Base-by-base conservation (phyloP, 768 basidiomycete species). In the Tubosaeta sp. region DNA sequence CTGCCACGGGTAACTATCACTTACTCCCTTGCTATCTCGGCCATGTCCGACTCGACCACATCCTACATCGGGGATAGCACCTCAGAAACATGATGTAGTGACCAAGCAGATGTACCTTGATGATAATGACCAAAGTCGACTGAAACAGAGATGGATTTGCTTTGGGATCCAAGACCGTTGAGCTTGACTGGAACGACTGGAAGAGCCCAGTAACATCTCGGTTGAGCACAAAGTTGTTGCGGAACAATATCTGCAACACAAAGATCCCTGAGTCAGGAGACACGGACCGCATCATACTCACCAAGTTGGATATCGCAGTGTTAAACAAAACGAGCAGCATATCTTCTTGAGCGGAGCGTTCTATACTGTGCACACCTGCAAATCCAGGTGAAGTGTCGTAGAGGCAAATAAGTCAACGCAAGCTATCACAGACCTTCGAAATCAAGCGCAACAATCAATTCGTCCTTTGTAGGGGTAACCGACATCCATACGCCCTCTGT, bases 401-500 rank as follows among this genome's bases (percentile, higher is more conserved):
- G n/a, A n/a, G n/a, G n/a, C n/a, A n/a, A n/a, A n/a, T n/a, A n/a
- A n/a, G 9, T 29, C 2, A 2, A 9, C 79, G 17, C 13, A 45
- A 19, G 5, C 2, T 9, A 4, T 12, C 0, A 10, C 2, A 9
- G 11, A 75, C 84, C 83, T 74, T 85, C 83, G 41, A 85, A 85
- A 56, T 85, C 83, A 6, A 85, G 72, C 4, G 83, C 77, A 1
- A 85, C 81, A 10, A 85, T 68, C 9, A 85, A 59, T 0, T 65
- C 64, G 19, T 81, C 76, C 44, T 76, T 68, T 0, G 83, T 83
- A 0, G 83, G 84, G 1, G 83, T 81, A 6, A 80, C 79, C 0
- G 82, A 83, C 76, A 84, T 78, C 83, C 83, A 84, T 3, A 84
- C 80, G 5, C 83, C 82, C 67, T 83, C 80, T 59, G 80, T 84